Evolutionary conservation across 805 yeast species (phyloP), one percentile per base, ranked within the genome.

Genomic region (Maudiozyma serrabonitensis): DNA sequence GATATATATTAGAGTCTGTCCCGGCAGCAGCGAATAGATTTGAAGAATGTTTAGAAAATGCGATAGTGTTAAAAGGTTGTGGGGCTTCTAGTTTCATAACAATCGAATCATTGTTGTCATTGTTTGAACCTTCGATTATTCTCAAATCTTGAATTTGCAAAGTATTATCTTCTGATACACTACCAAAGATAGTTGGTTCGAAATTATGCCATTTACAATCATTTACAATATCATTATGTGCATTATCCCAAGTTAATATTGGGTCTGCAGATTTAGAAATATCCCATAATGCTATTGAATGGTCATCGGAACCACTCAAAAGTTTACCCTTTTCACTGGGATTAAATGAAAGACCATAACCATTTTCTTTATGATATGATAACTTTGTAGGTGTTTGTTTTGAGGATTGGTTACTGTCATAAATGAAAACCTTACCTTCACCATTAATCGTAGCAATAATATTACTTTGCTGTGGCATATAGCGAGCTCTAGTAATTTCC

Each of bases 341-440:
- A 58, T 75, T 83, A 84, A 91, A 86, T 7, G 82, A 72, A 37
- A 86, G 66, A 4, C 93, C 93, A 61, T 81, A 86, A 0, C 93
- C 93, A 55, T 85, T 85, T 25, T 73, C 80, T 4, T 69, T 66
- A 59, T 84, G 90, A 40, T 79, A 81, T 9, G 68, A 59, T 45
- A 80, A 66, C 44, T 78, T 66, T 13, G 64, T 63, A 7, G 67
- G 54, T 4, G 59, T 52, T 1, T 57, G 50, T 19, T 69, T 67
- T 1, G 53, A 46, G 11, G 63, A 56, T 16, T 55, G 47, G 47
- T 68, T 54, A 56, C 66, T 53, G 47, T 77, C 71, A 61, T 80
- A 84, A 6, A 86, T 59, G 54, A 66, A 78, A 0, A 82, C 75
- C 39, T 72, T 75, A 38, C 95, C 95, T 3, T 59, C 59, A 0